A percentile compares a stretch with the other conserved stretches of the same genome.
These are phyloP conservation scores for Neoboletus magnificus DNA, from an alignment of 768 basidiomycete species.

Conservation along the genomic window DNA sequence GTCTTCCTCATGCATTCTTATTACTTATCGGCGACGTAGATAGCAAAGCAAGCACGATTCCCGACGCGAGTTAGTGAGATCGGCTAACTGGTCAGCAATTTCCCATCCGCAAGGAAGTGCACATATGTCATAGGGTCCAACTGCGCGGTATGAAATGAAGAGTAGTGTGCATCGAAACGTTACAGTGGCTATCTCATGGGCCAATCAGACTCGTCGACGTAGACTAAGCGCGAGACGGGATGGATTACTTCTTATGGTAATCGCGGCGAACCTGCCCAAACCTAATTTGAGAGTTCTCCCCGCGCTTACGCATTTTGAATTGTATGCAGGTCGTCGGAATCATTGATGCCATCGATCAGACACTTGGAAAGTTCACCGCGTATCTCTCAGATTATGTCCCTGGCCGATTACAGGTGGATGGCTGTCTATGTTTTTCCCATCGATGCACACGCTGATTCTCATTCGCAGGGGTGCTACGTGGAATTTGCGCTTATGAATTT, in stretches of 20 bases:
- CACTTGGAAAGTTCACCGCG: background rate
- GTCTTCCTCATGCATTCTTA: conserved; percentile 12
- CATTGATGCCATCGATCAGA: conserved; percentile 8
- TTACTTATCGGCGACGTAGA: background rate
- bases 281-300: background rate
- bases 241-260: background rate
- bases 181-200: background rate
- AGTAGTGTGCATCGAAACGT: background rate
- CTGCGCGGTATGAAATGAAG: conserved; percentile 8
- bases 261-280: background rate
- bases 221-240: background rate
- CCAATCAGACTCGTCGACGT: background rate
- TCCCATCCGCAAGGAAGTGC: background rate
- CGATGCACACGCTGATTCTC: conserved; percentile 2
- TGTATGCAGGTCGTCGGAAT: conserved; percentile 5
- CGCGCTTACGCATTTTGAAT: background rate
- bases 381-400: conserved; percentile 4
- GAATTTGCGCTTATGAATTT: conserved; percentile 10
- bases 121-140: conserved; percentile 16
- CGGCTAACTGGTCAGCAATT: background rate
- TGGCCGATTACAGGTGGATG: background rate
- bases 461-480: conserved; percentile 1
- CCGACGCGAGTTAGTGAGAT: background rate
- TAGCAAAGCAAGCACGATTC: conserved; percentile 5
- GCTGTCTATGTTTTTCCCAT: background rate